Percentiles rank a stretch among this genome's conserved stretches.
Conservation (phyloP, 1,284 basidiomycete genomes). For the Ustilago esculenta region DNA sequence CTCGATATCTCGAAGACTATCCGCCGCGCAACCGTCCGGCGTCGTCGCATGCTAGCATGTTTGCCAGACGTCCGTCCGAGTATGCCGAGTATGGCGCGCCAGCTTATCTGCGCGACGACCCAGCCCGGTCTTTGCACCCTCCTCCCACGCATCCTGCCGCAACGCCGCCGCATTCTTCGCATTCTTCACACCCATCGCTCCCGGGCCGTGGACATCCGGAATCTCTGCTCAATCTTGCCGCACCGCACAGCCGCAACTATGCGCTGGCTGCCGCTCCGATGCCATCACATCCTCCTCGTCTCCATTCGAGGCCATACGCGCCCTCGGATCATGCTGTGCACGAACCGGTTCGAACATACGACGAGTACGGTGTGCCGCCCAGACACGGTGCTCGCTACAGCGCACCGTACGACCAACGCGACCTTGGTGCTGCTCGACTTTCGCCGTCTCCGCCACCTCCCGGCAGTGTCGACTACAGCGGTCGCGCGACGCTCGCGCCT, state of each 20-base stretch:
- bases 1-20: constrained; percentile 12
- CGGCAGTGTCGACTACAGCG: constrained; percentile 2
- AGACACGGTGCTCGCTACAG: constrained; percentile 9
- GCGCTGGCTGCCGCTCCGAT: no score
- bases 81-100: constrained; percentile 13
- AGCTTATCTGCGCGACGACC: constrained; percentile 16
- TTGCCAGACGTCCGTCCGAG: constrained; percentile 2
- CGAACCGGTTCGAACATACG: constrained; percentile 6
- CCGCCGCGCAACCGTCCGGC: constrained; percentile 8
- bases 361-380: constrained; percentile 6
- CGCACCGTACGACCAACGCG: constrained; percentile 17
- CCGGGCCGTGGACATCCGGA: not conserved
- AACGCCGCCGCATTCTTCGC: constrained; percentile 5
- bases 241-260: constrained; percentile 9
- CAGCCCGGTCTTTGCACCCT: constrained; percentile 8
- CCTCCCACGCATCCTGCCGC: constrained; percentile 10
- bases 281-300: constrained; percentile 7
- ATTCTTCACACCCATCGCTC: not conserved
- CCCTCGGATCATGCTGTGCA: constrained; percentile 4
- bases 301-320: constrained; percentile 11
- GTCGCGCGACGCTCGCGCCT: not conserved
- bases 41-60: constrained; percentile 6
- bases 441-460: constrained; percentile 8
- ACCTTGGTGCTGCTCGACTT: not conserved
- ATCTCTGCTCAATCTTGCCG: not conserved